These are phyloP conservation scores for Anisogramma anomala DNA, from an alignment of 2,329 filamentous ascomycete genomes.

Conservation along the genomic window DNA sequence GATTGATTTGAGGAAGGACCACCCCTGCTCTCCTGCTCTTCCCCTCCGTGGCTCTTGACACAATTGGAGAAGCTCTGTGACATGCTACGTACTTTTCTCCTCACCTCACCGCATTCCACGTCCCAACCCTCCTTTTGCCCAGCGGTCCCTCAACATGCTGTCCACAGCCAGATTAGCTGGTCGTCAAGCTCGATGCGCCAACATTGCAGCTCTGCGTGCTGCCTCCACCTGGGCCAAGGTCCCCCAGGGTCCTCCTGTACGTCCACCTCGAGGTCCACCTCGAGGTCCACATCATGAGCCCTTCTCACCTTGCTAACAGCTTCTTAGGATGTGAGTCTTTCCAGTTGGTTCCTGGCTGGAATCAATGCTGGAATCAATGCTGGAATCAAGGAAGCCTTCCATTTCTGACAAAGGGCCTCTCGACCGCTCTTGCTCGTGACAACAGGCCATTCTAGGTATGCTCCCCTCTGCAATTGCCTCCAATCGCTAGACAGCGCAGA, in stretches of 20 bases:
- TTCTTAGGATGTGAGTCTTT: slow-evolving; percentile 14
- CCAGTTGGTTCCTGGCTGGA: no score
- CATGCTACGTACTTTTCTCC: background rate
- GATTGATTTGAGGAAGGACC: no score
- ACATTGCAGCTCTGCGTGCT: slow-evolving; percentile 36
- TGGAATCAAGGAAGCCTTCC: no score
- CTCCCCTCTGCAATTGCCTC: slow-evolving; percentile 15
- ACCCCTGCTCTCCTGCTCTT: no score
- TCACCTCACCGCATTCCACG: background rate
- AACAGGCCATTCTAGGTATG: slow-evolving; percentile 66
- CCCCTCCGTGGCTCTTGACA: no score
- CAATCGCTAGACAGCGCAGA: slow-evolving; percentile 3
- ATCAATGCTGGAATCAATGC: no score
- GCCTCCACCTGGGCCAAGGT: slow-evolving; percentile 85
- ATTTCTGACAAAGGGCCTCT: slow-evolving; percentile 17
- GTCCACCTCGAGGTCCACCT: slow-evolving; percentile 16
- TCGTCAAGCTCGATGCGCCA: slow-evolving; percentile 35
- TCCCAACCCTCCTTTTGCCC: background rate
- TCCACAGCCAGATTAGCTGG: slow-evolving; percentile 42
- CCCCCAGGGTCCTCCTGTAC: slow-evolving; percentile 64
- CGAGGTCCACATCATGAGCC: slow-evolving; percentile 9
- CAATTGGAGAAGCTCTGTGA: no score
- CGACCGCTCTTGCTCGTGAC: slow-evolving; percentile 17
- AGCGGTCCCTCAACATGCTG: slow-evolving; percentile 35
- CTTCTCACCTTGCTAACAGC: slow-evolving; percentile 17